phyloP scores from a whole-genome alignment of 345 rosid species.

The Eucalyptus urophylla region DNA sequence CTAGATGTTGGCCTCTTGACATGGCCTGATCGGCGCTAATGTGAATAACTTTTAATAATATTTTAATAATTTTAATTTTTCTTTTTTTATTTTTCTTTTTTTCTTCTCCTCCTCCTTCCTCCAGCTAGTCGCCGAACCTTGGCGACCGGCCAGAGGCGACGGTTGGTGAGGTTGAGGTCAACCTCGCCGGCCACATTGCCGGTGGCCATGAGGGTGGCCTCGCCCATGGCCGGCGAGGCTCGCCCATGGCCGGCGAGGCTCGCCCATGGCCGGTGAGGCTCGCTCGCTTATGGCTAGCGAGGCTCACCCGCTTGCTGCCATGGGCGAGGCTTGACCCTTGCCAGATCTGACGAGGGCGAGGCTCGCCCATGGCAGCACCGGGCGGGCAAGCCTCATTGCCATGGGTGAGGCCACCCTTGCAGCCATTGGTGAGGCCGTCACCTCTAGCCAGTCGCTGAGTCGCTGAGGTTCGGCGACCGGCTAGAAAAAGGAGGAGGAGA shows the following conservation, averaged over 20 bases:
- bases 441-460: rapidly evolving
- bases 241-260: rapidly evolving
- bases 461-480: rapidly evolving
- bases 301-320: rapidly evolving
- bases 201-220: rapidly evolving
- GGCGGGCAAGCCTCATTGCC: rapidly evolving
- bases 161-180: too few species aligned
- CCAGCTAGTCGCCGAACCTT: rapidly evolving
- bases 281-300: rapidly evolving
- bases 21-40: rapidly evolving
- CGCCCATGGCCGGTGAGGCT: rapidly evolving
- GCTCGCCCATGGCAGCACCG: rapidly evolving
- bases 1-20: rapidly evolving
- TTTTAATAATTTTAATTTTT: too few species aligned
- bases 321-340: rapidly evolving
- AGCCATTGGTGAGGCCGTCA: rapidly evolving
- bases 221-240: too few species aligned
- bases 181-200: rapidly evolving
- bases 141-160: rapidly evolving
- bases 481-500: too few species aligned
- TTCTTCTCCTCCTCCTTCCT: too few species aligned
- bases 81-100: rapidly evolving
- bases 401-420: rapidly evolving
- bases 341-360: rapidly evolving
- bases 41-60: too few species aligned